phyloP scores from a whole-genome alignment of 2,329 filamentous ascomycete species.

The Bipolaris bicolor region DNA sequence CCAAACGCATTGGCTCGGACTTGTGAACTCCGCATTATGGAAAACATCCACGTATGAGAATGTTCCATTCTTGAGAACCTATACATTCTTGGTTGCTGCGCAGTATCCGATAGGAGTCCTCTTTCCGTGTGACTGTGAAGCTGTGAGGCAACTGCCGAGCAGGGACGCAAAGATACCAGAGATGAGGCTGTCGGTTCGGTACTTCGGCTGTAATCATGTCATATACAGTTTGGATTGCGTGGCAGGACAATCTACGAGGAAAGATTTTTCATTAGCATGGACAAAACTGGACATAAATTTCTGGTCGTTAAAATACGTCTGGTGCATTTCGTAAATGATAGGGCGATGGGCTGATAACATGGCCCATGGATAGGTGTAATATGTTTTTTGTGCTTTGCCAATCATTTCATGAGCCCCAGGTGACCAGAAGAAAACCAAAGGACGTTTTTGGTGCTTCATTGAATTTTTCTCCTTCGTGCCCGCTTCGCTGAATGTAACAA shows the following conservation, averaged over 20 bases:
- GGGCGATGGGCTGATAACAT: slow-evolving; percentile 1
- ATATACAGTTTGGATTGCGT: neutral
- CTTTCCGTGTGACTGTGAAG: too few relatives aligned
- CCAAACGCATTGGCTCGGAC: neutral
- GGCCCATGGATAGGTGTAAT: neutral
- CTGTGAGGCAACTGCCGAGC: too few relatives aligned
- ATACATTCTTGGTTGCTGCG: too few relatives aligned
- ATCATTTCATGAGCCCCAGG: neutral
- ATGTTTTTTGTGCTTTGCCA: neutral
- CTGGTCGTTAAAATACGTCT: neutral
- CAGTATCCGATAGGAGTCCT: too few relatives aligned
- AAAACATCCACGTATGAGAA: too few relatives aligned
- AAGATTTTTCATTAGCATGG: neutral
- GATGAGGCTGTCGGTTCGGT: neutral
- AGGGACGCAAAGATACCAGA: too few relatives aligned
- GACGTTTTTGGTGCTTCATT: neutral
- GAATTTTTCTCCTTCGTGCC: neutral
- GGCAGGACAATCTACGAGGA: neutral
- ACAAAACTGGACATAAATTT: neutral
- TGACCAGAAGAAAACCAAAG: neutral
- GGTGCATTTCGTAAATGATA: neutral
- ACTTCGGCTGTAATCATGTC: neutral
- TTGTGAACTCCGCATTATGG: neutral
- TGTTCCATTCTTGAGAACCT: too few relatives aligned
- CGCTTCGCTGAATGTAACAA: neutral